Evolutionary conservation across 257 asterid genomes (phyloP), one percentile per base, ranked within the genome.

Genomic region (Coffea eugenioides): DNA sequence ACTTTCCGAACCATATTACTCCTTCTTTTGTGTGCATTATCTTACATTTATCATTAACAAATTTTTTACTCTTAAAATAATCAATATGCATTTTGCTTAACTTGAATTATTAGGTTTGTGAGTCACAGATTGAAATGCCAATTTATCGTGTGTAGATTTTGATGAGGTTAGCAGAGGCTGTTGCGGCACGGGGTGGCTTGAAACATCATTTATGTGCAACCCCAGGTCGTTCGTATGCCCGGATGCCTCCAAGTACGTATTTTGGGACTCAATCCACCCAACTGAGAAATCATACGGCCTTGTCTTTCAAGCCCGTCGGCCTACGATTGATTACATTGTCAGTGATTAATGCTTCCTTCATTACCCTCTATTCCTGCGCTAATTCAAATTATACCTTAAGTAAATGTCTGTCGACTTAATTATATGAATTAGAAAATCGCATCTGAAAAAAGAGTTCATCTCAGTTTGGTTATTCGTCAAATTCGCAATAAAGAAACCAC

Each of bases 191-290:
- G 98, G 98, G 5, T 27, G 74, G 62, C 1, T 94, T 41, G 98
- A 92, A 80, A 68, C 89, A 16, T 49, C 94, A 73, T 78, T 84
- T 48, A 0, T 90, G 74, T 94, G 97, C 90, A 94, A 92, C 73
- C 54, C 83, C 4, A 66, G 43, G 16, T 83, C 93, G 9, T 46
- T 78, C 1, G 84, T 90, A 0, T 94, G 98, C 71, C 48, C 82
- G 1, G 88, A 92, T 78, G 91, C 90, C 23, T 62, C 83, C 1
- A 85, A 92, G 18, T 92, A 90, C 48, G 83, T 92, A 10, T 94
- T 88, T 45, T 92, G 90, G 89, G 98, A 94, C 77, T 87, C 98
- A 0, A 88, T 94, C 43, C 98, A 94, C 39, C 98, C 97, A 1
- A 83, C 91, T 9, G 87, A 92, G 31, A 85, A 27, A 74, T 57